A percentile compares a stretch with the other conserved stretches of the same genome.
These are phyloP conservation scores for Termitomyces sp. DNA, from an alignment of 768 basidiomycete genomes.

Conservation along the genomic window DNA sequence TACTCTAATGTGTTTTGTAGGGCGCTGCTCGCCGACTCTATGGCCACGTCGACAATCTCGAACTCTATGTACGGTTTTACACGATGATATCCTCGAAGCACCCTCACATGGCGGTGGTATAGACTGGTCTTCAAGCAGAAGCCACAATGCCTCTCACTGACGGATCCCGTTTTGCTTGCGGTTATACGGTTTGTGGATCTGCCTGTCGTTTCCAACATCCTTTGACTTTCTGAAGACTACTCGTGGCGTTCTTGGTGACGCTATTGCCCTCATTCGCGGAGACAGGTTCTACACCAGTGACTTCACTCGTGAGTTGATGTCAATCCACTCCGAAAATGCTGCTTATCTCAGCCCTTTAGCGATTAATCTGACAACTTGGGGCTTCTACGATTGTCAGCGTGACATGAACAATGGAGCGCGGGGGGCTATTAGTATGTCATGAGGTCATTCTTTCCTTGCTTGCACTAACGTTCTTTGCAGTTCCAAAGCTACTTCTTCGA, in stretches of 20 bases:
- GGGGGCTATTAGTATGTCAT: constrained; percentile 14
- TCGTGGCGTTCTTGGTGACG: constrained; percentile 48
- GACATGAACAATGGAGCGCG: constrained; percentile 27
- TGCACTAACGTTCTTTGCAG: background rate
- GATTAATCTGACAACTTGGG: constrained; percentile 45
- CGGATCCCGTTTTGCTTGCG: constrained; percentile 25
- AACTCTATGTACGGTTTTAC: constrained; percentile 25
- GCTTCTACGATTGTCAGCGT: constrained; percentile 43
- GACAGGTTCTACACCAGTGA: constrained; percentile 52
- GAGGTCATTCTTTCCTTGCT: background rate
- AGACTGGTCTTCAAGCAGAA: constrained; percentile 31
- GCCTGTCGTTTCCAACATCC: background rate
- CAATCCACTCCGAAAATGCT: background rate
- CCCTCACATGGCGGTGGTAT: background rate
- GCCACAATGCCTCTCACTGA: constrained; percentile 26
- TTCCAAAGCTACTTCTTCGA: constrained; percentile 15
- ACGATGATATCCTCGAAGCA: background rate
- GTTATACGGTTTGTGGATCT: constrained; percentile 21
- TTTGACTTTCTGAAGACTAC: constrained; percentile 27
- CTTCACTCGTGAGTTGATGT: constrained; percentile 37
- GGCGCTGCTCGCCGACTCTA: constrained; percentile 27
- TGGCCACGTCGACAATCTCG: constrained; percentile 29
- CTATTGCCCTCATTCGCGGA: constrained; percentile 48
- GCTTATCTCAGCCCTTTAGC: constrained; percentile 24
- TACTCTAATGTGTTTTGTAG: background rate